Evolutionary conservation across 1,284 basidiomycete species (phyloP), one percentile per base, ranked within the genome.

Genomic region (Cerrena zonata): DNA sequence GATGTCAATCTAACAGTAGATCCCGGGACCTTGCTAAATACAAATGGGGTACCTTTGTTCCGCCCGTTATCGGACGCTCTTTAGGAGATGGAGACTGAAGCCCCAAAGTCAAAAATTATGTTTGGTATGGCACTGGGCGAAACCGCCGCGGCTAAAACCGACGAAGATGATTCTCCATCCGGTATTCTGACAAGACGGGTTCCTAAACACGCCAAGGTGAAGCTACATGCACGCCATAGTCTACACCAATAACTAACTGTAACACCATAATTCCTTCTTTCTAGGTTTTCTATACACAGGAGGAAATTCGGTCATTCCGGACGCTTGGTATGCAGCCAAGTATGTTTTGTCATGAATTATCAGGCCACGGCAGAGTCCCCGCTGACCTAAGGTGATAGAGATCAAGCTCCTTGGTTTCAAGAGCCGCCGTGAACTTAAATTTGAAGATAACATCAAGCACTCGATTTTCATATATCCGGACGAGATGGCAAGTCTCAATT

Each of bases 361-460:
- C 45, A 30, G 39, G 27, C 23, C 30, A 46, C 45, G 41, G 42
- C 48, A 53, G 39, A 10, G 7, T 7, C 7, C 7, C 30, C 7
- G 30, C 39, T 40, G 18, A 40, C 39, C 10, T 7, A 53, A 34
- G 30, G 50, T 34, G 46, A 30, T 45, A 67, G 65, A 84, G 5
- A 82, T 99, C 63, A 91, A 87, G 66, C 80, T 99, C 3, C 80
- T 99, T 21, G 96, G 95, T 2, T 99, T 98, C 75, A 75, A 47
- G 11, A 5, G 85, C 53, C 74, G 77, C n/a, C 65, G 70, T 3
- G 78, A 87, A 52, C 75, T 98, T 1, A 69, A 70, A 0, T 88
- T 93, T 57, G 86, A 93, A 65, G 91, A 96, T 64, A 95, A 95
- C 58, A 71, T 96, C 60, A 95, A 93, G 63, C 93, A 96, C 67